Evolutionary conservation across 2,329 filamentous ascomycete species (phyloP), one percentile per base, ranked within the genome.

Genomic region (Hirsutella thompsonii): DNA sequence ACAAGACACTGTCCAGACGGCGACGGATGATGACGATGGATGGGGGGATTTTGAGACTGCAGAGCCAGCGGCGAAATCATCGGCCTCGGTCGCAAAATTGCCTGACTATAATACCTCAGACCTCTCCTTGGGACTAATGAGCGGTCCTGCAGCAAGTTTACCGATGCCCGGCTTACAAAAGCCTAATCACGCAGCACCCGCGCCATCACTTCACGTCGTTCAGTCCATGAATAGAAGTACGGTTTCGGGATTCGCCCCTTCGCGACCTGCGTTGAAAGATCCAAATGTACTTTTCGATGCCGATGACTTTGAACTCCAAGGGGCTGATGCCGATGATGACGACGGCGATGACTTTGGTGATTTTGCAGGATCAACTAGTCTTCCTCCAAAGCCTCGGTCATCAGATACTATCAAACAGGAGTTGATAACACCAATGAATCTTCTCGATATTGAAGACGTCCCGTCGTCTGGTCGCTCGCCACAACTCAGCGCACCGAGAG

Each of bases 21-120:
- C 32, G 32, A 18, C 32, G 3, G 73, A 72, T 3, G 72, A 78
- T 8, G 76, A 80, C 41, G 76, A 81, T 51, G 74, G 68, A 21
- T 83, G 79, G 72, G 79, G 79, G 1, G 79, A 82, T 42, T 83
- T 83, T 51, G 78, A 82, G 55, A 67, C 70, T 36, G 75, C 74
- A 14, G 59, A 68, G 30, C 55, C 61, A 2, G 43, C 51, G 4
- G 42, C 45, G 9, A 42, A 51, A 8, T 34, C 35, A 38, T 41
- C 41, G 14, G 32, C 18, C 32, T 34, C n/a, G n/a, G 14, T 8
- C 8, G 14, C 32, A 8, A 4, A 3, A 8, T 8, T 9, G 14
- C n/a, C 13, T 8, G 16, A 1, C 14, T 8, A 9, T 19, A 14
- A 34, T 9, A 18, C 9, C 14, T 34, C n/a, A 16, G n/a, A n/a